A percentile compares a stretch with the other conserved stretches of the same genome.
phyloP scores from a whole-genome alignment of 2,329 filamentous ascomycete genomes.

The Fusarium guadeloupense region DNA sequence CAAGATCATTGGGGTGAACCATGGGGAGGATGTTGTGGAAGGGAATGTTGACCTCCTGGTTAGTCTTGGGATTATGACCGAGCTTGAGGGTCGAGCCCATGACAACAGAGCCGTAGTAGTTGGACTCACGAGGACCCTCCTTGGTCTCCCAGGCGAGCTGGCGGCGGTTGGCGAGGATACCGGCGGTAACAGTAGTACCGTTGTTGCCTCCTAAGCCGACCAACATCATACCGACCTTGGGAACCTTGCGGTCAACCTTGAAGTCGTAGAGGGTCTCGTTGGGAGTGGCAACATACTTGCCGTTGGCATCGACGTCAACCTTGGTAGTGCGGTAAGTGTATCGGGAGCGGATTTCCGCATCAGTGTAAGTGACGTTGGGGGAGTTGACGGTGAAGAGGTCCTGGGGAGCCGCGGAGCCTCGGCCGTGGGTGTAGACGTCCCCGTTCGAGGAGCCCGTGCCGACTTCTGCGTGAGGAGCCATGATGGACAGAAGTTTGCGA shows the following conservation, averaged over 20 bases:
- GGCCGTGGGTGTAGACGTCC: constrained; percentile 61
- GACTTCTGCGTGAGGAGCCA: constrained; percentile 90
- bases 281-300: constrained; percentile 84
- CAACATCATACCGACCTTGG: constrained; percentile 95
- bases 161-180: constrained; percentile 94
- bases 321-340: constrained; percentile 97
- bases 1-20: constrained; percentile 96
- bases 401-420: constrained; percentile 56
- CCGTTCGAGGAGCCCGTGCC: constrained; percentile 66
- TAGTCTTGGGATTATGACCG: constrained; percentile 83
- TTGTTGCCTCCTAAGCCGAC: constrained; percentile 99
- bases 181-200: constrained; percentile 94
- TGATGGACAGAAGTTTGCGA: constrained; percentile 53
- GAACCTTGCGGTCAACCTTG: constrained; percentile 93
- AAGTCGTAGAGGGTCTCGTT: constrained; percentile 94
- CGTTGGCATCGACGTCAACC: constrained; percentile 75
- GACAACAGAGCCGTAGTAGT: constrained; percentile 98
- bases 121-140: constrained; percentile 83
- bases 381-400: constrained; percentile 87
- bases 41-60: constrained; percentile 92
- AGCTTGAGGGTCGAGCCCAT: constrained; percentile 99
- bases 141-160: constrained; percentile 91
- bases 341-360: constrained; percentile 87
- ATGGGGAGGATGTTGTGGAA: constrained; percentile 95
- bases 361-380: constrained; percentile 91